Conservation (phyloP, 1,139 yeast genomes). For the Protomyces gravidus region DNA sequence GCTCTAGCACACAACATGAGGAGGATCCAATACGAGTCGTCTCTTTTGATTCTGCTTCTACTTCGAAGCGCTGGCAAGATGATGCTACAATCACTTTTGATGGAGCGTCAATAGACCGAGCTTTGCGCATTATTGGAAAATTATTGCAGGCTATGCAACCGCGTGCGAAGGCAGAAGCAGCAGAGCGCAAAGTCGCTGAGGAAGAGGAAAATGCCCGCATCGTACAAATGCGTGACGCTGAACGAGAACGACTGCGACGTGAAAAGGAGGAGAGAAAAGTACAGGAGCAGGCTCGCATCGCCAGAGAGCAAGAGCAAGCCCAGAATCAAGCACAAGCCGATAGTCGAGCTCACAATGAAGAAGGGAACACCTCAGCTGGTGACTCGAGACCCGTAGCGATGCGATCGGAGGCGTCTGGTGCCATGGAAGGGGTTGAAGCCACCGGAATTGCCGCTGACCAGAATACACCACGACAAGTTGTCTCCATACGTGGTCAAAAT, state of each 20-base stretch:
- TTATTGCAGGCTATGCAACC: conserved; percentile 45
- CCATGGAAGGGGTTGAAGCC: conserved; percentile 27
- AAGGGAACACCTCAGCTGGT: conserved; percentile 31
- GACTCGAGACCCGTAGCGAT: no score
- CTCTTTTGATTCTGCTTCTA: conserved; percentile 48
- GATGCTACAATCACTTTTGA: conserved; percentile 51
- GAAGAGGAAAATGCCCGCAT: conserved; percentile 40
- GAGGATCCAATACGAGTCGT: conserved; percentile 35
- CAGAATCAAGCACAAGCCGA: conserved; percentile 40
- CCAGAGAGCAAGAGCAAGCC: conserved; percentile 36
- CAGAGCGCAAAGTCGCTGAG: conserved; percentile 37
- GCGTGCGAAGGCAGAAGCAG: conserved; percentile 38
- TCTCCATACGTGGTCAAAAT: conserved; percentile 69
- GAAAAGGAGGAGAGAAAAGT: conserved; percentile 31
- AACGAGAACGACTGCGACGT: conserved; percentile 36
- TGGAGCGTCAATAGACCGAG: conserved; percentile 44
- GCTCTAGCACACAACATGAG: conserved; percentile 2
- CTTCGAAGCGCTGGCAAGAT: conserved; percentile 69
- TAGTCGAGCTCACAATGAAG: conserved; percentile 38
- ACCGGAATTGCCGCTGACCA: conserved; percentile 18
- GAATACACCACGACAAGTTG: conserved; percentile 53
- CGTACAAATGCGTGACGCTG: conserved; percentile 42
- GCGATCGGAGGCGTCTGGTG: conserved; percentile 10
- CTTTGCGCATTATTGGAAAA: conserved; percentile 50
- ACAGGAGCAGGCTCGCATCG: conserved; percentile 26